A percentile compares a stretch with the other conserved stretches of the same genome.
These are phyloP conservation scores for Rhododendron ferrugineum DNA, from an alignment of 148 eudicot species.

Conservation along the genomic window DNA sequence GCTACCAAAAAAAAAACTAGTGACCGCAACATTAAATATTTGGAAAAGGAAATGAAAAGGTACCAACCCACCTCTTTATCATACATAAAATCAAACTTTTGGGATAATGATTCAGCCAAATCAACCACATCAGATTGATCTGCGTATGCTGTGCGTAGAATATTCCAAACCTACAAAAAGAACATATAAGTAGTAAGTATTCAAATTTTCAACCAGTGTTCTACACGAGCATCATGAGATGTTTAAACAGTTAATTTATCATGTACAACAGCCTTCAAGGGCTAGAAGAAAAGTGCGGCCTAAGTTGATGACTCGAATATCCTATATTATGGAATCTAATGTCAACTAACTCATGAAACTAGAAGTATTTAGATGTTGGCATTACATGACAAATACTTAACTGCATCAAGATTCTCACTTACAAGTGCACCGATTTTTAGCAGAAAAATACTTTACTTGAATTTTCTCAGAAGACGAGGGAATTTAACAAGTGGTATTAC, in stretches of 20 bases:
- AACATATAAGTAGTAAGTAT: slow-evolving; percentile 12
- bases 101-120: slow-evolving; percentile 26
- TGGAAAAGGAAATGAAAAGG: background rate
- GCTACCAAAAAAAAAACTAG: background rate
- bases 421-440: background rate
- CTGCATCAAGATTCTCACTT: background rate
- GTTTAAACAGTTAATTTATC: background rate
- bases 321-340: background rate
- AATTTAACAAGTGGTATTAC: background rate
- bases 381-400: background rate
- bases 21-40: background rate
- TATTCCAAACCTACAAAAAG: slow-evolving; percentile 47
- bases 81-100: slow-evolving; percentile 36
- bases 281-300: background rate
- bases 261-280: background rate
- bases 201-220: background rate
- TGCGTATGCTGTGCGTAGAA: slow-evolving; percentile 35
- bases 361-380: too few relatives aligned
- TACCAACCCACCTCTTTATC: slow-evolving; percentile 44
- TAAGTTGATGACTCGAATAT: background rate
- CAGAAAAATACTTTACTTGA: background rate
- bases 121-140: slow-evolving; percentile 33
- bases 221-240: background rate
- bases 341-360: background rate
- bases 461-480: background rate